These are phyloP conservation scores for Naumovozyma dairenensis DNA, from an alignment of 805 yeast species.

Conservation along the genomic window DNA sequence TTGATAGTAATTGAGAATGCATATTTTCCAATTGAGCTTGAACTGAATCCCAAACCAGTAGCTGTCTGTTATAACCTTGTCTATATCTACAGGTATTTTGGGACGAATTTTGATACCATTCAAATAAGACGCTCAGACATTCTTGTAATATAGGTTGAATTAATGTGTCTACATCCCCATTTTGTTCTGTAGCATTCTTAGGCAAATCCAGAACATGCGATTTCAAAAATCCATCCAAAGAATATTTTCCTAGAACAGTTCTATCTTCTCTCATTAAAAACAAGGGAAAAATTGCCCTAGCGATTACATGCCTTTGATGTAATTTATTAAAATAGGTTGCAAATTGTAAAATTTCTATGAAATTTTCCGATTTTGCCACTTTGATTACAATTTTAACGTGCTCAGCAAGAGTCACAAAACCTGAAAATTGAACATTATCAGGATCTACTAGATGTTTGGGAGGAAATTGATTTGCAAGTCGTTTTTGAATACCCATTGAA, in stretches of 20 bases:
- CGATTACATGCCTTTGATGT: conserved; percentile 34
- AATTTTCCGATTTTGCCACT: conserved; percentile 23
- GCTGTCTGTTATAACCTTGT: conserved; percentile 52
- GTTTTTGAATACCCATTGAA: conserved; percentile 39
- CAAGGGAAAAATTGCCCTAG: conserved; percentile 54
- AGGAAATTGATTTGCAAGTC: conserved; percentile 41
- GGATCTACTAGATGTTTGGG: conserved; percentile 28
- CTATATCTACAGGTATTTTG: conserved; percentile 79
- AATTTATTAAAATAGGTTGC: conserved; percentile 28
- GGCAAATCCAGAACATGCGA: conserved; percentile 37
- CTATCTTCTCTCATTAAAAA: conserved; percentile 55
- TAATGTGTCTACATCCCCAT: conserved; percentile 2
- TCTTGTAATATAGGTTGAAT: conserved; percentile 30
- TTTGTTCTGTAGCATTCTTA: conserved; percentile 18
- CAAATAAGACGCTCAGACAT: conserved; percentile 37
- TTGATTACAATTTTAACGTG: conserved; percentile 33
- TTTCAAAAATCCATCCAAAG: conserved; percentile 30
- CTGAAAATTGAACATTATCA: conserved; percentile 22
- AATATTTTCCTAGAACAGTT: conserved; percentile 43
- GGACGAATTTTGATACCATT: conserved; percentile 36
- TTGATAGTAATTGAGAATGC: conserved; percentile 38
- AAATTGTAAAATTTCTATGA: conserved; percentile 26
- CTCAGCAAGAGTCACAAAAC: conserved; percentile 24
- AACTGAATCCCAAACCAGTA: conserved; percentile 62
- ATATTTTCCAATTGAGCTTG: conserved; percentile 65